These are phyloP conservation scores for Ramaria sp. DNA, from an alignment of 768 basidiomycete genomes.

Conservation along the genomic window DNA sequence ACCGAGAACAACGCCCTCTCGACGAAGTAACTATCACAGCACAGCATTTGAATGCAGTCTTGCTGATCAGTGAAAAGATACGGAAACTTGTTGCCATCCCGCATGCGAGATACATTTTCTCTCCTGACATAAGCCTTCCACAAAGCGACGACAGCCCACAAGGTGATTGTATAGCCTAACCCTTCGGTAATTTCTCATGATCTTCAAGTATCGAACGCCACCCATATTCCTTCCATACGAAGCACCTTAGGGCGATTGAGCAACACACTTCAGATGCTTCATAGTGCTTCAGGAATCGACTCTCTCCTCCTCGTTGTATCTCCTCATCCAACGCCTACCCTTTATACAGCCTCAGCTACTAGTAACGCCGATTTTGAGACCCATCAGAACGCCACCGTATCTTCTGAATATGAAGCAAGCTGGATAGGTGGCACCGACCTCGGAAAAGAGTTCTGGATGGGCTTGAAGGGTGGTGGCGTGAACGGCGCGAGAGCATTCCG, in stretches of 20 bases:
- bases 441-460: conserved; percentile 60
- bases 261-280: conserved; percentile 41
- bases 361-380: background rate
- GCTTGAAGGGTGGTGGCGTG: conserved; percentile 46
- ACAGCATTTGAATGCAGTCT: conserved; percentile 13
- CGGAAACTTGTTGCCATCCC: conserved; percentile 47
- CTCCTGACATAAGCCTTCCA: background rate
- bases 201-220: background rate
- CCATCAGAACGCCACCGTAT: background rate
- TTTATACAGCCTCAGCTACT: background rate
- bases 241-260: conserved; percentile 2
- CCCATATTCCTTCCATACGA: background rate
- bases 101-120: conserved; percentile 50
- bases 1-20: conserved; percentile 45
- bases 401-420: conserved; percentile 33
- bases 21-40: conserved; percentile 39
- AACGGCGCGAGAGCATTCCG: conserved; percentile 49
- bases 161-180: background rate
- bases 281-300: conserved; percentile 39
- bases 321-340: conserved; percentile 17
- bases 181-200: background rate
- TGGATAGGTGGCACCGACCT: conserved; percentile 53
- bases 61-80: conserved; percentile 29
- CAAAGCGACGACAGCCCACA: background rate
- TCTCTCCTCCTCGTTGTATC: conserved; percentile 55